phyloP scores from a whole-genome alignment of 2,329 filamentous ascomycete genomes.

The Fusarium proliferatum region DNA sequence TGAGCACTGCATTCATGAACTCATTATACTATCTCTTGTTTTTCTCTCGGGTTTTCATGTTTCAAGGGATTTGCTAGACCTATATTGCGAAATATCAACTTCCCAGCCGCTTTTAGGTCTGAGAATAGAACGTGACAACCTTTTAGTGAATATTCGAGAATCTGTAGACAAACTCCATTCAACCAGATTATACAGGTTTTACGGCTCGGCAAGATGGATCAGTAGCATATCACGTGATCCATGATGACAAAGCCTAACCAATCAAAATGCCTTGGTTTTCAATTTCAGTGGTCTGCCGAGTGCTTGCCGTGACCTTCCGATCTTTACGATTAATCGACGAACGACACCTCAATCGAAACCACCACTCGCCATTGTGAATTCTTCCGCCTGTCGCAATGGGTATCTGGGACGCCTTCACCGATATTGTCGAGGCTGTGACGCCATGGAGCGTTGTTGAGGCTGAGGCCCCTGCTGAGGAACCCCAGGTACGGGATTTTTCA shows the following conservation, averaged over 20 bases:
- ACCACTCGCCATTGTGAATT: slow-evolving; percentile 56
- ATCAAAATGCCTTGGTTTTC: slow-evolving; percentile 60
- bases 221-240: not conserved
- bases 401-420: slow-evolving; percentile 73
- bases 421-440: slow-evolving; percentile 72
- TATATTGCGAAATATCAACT: not conserved
- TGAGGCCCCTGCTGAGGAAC: slow-evolving; percentile 74
- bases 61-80: slow-evolving; percentile 25
- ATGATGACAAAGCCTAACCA: slow-evolving; percentile 48
- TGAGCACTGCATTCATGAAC: slow-evolving; percentile 35
- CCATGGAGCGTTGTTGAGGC: slow-evolving; percentile 74
- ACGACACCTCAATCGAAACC: slow-evolving; percentile 51
- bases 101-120: not conserved
- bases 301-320: slow-evolving; percentile 49
- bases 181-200: not conserved
- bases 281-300: slow-evolving; percentile 53
- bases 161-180: not conserved
- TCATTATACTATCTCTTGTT: slow-evolving; percentile 34
- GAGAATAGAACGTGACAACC: not conserved
- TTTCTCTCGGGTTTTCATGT: slow-evolving; percentile 8
- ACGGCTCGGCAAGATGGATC: slow-evolving; percentile 11
- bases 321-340: slow-evolving; percentile 51
- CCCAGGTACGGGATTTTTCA: slow-evolving; percentile 59
- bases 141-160: not conserved
- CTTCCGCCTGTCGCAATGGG: slow-evolving; percentile 65